These are phyloP conservation scores for Alternaria ethzedia DNA, from an alignment of 2,329 filamentous ascomycete species.

Conservation along the genomic window DNA sequence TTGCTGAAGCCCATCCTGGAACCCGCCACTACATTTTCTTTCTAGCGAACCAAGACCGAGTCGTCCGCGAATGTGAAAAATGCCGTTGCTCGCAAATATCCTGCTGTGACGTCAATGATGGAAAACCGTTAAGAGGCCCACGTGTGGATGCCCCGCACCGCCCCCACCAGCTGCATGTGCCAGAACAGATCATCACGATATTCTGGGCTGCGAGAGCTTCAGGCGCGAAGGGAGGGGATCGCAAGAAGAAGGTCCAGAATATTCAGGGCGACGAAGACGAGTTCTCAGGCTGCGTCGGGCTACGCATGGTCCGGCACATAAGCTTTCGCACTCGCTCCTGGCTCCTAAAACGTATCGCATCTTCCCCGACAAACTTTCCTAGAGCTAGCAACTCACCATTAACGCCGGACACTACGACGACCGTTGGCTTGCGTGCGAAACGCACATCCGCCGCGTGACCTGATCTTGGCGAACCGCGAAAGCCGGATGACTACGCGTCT, in stretches of 20 bases:
- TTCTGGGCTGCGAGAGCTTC: background rate
- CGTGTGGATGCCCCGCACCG: constrained; percentile 8
- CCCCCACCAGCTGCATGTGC: background rate
- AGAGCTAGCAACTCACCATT: background rate
- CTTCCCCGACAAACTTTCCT: background rate
- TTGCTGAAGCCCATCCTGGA: background rate
- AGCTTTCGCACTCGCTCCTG: background rate
- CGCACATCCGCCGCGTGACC: background rate
- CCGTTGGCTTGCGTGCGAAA: background rate
- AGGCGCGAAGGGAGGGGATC: background rate
- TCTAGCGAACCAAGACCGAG: background rate
- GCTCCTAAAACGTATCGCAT: background rate
- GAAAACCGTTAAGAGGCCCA: background rate
- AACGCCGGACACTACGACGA: background rate
- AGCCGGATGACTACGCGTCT: background rate
- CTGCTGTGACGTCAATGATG: constrained; percentile 8
- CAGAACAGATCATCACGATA: background rate
- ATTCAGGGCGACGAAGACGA: background rate
- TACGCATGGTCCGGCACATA: background rate
- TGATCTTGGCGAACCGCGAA: background rate
- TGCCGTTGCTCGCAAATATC: background rate
- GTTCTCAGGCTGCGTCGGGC: background rate
- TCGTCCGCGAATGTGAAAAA: background rate
- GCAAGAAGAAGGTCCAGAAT: background rate
- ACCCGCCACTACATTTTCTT: background rate